Evolutionary conservation across 371 early-diverging fungal species (phyloP), one percentile per base, ranked within the genome.

Genomic region (Mucor mucedo): DNA sequence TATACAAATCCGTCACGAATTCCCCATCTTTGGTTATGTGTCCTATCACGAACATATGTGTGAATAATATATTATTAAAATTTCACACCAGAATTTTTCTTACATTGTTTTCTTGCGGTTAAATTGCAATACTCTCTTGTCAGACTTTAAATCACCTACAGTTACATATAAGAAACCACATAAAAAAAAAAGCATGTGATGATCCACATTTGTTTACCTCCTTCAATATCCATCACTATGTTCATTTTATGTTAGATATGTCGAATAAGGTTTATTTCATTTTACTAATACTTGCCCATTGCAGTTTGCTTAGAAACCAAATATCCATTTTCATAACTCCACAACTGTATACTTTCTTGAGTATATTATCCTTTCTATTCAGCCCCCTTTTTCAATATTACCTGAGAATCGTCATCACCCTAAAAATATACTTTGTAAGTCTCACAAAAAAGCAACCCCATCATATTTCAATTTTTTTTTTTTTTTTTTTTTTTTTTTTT

Each of bases 1-100:
- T 79, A 76, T 29, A 82, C 64, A 33, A 62, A 77, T 3, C 79
- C 79, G 55, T 82, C 73, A 38, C 79, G 71, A 47, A 57, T 67
- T 16, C 77, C 75, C 66, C 73, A 82, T 52, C 83, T 67, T 60
- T 79, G 83, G 52, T 82, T 79, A 14, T 76, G 72, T 28, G 82
- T 64, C 71, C 78, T 78, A 60, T 21, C 21, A 21, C 21, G 32
- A 47, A 47, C 16, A 30, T 30, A 27, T 30, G 41, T 40, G 42
- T 32, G 48, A 54, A 49, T 2, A 27, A 61, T 28, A 57, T 14
- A 55, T 45, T 45, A 14, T 14, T 28, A 27, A 16, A 48, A 14
- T 32, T 49, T 32, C 14, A 42, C 14, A 35, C 13, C 29, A 10
- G 13, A 33, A 21, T 5, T 21, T 21, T 47, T 47, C 68, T 63